phyloP scores from a whole-genome alignment of 345 rosid genomes.

The Eutrema heterophyllum region DNA sequence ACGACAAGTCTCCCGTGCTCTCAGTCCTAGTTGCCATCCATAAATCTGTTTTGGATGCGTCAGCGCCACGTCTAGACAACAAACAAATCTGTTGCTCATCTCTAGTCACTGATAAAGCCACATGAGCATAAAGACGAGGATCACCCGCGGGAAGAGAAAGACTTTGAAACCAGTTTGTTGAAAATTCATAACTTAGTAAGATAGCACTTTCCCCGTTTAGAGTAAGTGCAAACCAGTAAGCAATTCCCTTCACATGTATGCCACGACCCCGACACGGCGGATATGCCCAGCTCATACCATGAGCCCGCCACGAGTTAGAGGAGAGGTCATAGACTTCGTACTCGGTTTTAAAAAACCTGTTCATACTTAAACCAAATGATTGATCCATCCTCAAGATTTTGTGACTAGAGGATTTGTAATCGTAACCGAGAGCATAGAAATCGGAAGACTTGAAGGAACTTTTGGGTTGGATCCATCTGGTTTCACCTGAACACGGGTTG shows the following conservation, averaged over 20 bases:
- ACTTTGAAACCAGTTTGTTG: background rate
- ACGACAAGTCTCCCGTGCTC: background rate
- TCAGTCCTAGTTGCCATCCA: background rate
- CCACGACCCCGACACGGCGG: too few species aligned
- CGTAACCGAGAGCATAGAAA: too few species aligned
- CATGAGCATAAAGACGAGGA: background rate
- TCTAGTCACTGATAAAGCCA: background rate
- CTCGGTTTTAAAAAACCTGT: background rate
- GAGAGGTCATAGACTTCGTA: background rate
- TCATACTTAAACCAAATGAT: too few species aligned
- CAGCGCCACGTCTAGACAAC: background rate
- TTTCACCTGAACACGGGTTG: background rate
- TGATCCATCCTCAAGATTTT: background rate
- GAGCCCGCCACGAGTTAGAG: background rate
- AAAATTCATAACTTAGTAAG: background rate
- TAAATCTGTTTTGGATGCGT: background rate
- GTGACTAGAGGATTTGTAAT: too few species aligned
- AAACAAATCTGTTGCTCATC: constrained; percentile 7
- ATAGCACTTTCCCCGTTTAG: too few species aligned
- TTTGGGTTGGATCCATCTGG: background rate
- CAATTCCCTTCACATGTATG: too few species aligned
- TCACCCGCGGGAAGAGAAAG: background rate
- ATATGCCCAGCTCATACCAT: too few species aligned
- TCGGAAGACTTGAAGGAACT: too few species aligned
- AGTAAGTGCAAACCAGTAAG: too few species aligned